phyloP scores from a whole-genome alignment of 441 rosid genomes.

The Erodium moschatum region DNA sequence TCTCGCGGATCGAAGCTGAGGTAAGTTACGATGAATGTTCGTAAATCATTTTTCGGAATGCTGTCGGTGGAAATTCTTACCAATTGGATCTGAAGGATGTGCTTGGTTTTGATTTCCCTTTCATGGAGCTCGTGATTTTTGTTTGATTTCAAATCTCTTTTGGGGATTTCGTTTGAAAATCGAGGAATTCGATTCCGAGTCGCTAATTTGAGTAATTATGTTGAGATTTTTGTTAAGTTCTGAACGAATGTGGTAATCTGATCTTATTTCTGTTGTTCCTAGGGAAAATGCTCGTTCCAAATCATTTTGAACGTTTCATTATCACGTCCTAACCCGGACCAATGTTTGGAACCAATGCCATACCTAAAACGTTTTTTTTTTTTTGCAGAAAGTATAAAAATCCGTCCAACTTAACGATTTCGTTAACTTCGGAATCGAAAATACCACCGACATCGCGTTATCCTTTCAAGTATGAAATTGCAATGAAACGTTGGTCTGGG shows the following conservation, averaged over 20 bases:
- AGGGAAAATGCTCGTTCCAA: no score
- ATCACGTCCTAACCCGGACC: no score
- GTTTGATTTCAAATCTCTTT: neutral
- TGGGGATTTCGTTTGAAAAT: neutral
- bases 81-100: neutral
- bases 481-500: no score
- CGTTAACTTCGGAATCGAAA: no score
- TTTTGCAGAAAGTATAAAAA: no score
- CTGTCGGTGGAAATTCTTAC: neutral
- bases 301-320: no score
- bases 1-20: constrained; percentile 5
- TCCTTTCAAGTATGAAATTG: no score
- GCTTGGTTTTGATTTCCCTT: neutral
- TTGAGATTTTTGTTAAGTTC: neutral
- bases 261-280: neutral
- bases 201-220: neutral
- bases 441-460: no score
- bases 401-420: no score
- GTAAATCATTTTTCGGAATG: neutral
- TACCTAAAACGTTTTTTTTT: no score
- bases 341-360: no score
- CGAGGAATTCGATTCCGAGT: neutral
- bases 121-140: neutral
- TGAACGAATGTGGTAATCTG: neutral
- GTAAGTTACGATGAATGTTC: neutral